Base-by-base conservation (phyloP, 2,329 filamentous ascomycete genomes). In the Botryotinia convoluta region DNA sequence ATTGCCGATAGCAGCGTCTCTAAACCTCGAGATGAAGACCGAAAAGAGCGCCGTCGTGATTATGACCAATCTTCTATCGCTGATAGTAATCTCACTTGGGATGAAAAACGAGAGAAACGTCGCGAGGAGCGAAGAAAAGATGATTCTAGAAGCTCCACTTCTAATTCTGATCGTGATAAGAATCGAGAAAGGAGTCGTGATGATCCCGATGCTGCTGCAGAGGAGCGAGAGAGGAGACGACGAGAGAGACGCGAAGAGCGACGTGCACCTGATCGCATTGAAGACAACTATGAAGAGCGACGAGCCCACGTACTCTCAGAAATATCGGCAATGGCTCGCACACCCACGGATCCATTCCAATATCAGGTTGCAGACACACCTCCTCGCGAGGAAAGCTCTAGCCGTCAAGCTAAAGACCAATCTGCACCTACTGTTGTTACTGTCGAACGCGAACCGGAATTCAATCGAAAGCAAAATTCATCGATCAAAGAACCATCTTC, bases 331-430 rank as follows among this genome's bases (percentile, higher is more conserved):
- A 74, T 75, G 59, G 22, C 62, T 68, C 71, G 60, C 26, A 48
- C 48, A 29, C 22, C 78, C 80, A 12, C 67, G 37, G 86, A 91
- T 80, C 87, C 88, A 29, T 90, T 90, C 79, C 84, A 89, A 79
- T 90, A 84, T 78, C 88, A 87, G 80, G 86, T 90, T 74, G 76
- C 84, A 60, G 84, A 85, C n/a, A 88, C 88, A 74, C 81, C 82
- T 67, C 85, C 87, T 20, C 83, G 79, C 7, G 75, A 77, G 35
- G 72, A 74, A 18, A 59, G 70, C 29, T 64, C 69, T 51, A 69
- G 63, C 42, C 77, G 76, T 26, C 35, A 62, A 74, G 68, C 73
- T n/a, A 75, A 71, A 68, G 44, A 72, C 26, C 74, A 77, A 16
- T 73, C 77, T 22, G 59, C 74, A 22, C 87, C 86, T 10, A 83